Conservation (phyloP, 2,329 filamentous ascomycete species). For the Colletotrichum sp. region DNA sequence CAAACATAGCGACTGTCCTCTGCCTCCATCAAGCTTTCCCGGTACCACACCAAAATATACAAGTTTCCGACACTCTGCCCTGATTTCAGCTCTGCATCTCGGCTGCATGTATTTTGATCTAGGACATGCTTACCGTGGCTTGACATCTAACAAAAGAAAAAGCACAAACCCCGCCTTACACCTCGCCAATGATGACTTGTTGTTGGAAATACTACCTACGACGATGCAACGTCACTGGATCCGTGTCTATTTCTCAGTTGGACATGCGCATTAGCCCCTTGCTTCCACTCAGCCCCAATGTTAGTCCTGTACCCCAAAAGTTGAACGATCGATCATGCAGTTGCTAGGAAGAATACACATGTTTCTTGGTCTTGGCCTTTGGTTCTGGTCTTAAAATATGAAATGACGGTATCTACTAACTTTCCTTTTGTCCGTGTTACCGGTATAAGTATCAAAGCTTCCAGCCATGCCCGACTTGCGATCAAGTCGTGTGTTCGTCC, state of each 20-base stretch:
- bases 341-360: neutral
- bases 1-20: neutral
- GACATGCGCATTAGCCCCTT: neutral
- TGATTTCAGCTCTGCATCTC: neutral
- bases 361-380: neutral
- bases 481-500: neutral
- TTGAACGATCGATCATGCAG: neutral
- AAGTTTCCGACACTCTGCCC: neutral
- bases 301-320: neutral
- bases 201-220: neutral
- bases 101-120: neutral
- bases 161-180: neutral
- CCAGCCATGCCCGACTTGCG: neutral
- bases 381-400: neutral
- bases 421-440: neutral
- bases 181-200: neutral
- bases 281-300: neutral
- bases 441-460: neutral
- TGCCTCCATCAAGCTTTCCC: neutral
- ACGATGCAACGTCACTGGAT: neutral
- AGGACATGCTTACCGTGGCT: neutral
- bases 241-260: neutral
- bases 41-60: neutral
- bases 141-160: neutral
- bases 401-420: neutral